Base-by-base conservation (phyloP, 2,329 filamentous ascomycete genomes). In the Catunica adiposa region DNA sequence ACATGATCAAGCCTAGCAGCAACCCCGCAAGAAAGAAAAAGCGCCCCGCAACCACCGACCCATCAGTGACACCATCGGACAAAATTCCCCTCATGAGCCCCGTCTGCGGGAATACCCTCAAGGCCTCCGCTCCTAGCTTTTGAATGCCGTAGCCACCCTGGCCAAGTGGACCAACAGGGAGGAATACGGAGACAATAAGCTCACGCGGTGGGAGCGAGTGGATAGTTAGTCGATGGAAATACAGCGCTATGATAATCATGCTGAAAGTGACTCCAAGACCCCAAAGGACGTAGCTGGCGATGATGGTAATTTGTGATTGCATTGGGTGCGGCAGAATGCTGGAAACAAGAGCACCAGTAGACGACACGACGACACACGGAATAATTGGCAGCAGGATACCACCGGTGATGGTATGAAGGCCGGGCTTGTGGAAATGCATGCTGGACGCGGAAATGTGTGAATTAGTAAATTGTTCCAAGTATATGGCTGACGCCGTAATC, bases 261-360 rank as follows among this genome's bases (percentile, higher is more conserved):
- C 81, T 77, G 53, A 86, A 71, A 34, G 66, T 66, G 61, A 69
- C 72, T 3, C 80, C 79, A 57, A 79, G 77, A 0, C 82, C 82
- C 80, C 80, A 86, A 60, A 86, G 75, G 15, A 85, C 69, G 63
- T 86, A 87, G 2, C 74, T 80, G 15, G 71, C 71, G n/a, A 84
- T 68, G 22, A 86, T 62, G 0, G 83, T 86, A 38, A 73, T 75
- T 20, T 83, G 64, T 3, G 78, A 78, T 60, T 80, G 73, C 17
- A 71, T 65, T 1, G 68, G 66, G 60, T 80, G 69, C 1, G 74
- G 72, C 0, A 87, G 71, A 14, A 76, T 70, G n/a, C 73, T 71
- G 4, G 83, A 80, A 0, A 86, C 71, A 55, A 82, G 69, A n/a
- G 75, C 78, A 2, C 84, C 83, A 0, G 78, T 75, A 1, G 78